Conservation (phyloP, 164 flowering plant genomes). For the Echeveria elegans region DNA sequence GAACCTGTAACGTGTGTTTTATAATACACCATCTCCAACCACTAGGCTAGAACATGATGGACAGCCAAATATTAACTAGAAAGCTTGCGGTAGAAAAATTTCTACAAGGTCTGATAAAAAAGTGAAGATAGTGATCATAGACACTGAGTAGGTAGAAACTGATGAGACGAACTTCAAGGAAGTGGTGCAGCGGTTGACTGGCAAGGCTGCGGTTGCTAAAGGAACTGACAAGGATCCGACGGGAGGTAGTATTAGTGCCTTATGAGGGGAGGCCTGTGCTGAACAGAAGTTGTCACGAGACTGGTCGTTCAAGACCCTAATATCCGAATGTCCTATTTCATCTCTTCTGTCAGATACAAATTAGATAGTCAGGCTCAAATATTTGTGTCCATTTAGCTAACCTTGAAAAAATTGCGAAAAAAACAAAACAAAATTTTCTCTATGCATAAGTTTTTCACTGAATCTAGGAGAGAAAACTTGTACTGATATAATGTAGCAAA, state of each 20-base stretch:
- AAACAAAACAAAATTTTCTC: no score
- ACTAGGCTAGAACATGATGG: no score
- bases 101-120: background rate
- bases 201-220: background rate
- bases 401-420: no score
- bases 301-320: background rate
- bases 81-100: background rate
- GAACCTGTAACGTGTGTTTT: no score
- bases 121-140: slow-evolving; percentile 3
- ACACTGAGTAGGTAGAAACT: background rate
- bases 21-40: no score
- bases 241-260: background rate
- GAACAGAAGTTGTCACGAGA: background rate
- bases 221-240: background rate
- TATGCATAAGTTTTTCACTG: no score
- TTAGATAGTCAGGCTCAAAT: background rate
- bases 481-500: no score
- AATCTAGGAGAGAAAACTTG: no score
- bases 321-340: background rate
- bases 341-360: background rate
- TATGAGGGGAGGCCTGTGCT: background rate
- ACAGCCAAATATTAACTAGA: background rate
- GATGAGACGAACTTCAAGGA: background rate
- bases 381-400: no score
- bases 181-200: background rate